Percentiles rank a stretch among this genome's conserved stretches.
Conservation (phyloP, 495 filamentous ascomycete genomes). For the Penicillium arizonense region DNA sequence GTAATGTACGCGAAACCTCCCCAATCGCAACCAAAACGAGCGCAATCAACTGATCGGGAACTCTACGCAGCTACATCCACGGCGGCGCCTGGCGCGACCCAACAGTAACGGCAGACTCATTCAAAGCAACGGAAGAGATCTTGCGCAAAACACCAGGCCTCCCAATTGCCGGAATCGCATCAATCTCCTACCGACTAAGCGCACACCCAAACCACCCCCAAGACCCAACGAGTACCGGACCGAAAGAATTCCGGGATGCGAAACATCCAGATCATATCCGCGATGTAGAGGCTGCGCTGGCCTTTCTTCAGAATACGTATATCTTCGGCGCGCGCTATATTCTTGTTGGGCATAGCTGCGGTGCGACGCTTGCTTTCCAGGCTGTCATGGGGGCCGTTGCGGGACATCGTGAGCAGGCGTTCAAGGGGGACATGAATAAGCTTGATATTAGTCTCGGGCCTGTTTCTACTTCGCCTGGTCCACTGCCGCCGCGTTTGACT, state of each 20-base stretch:
- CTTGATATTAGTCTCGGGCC: conserved; percentile 3
- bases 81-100: conserved; percentile 91
- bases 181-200: conserved; percentile 78
- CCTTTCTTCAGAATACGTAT: conserved; percentile 57
- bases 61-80: conserved; percentile 65
- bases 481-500: conserved; percentile 18
- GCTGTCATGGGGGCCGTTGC: conserved; percentile 48
- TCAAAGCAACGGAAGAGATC: conserved; percentile 44
- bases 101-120: conserved; percentile 48
- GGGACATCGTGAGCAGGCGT: conserved; percentile 20
- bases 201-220: conserved; percentile 63
- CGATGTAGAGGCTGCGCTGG: conserved; percentile 64
- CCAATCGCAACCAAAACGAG: not conserved
- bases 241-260: conserved; percentile 43
- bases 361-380: conserved; percentile 73
- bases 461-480: conserved; percentile 17
- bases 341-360: conserved; percentile 74
- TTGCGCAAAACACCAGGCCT: conserved; percentile 34
- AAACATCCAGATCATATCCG: conserved; percentile 71
- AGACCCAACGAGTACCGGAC: conserved; percentile 35
- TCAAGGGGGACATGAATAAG: conserved; percentile 6
- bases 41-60: not conserved
- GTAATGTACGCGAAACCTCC: conserved; percentile 35
- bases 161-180: conserved; percentile 62
- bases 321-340: conserved; percentile 53